Evolutionary conservation across 768 basidiomycete species (phyloP), one percentile per base, ranked within the genome.

Genomic region (Boletus patriciae): DNA sequence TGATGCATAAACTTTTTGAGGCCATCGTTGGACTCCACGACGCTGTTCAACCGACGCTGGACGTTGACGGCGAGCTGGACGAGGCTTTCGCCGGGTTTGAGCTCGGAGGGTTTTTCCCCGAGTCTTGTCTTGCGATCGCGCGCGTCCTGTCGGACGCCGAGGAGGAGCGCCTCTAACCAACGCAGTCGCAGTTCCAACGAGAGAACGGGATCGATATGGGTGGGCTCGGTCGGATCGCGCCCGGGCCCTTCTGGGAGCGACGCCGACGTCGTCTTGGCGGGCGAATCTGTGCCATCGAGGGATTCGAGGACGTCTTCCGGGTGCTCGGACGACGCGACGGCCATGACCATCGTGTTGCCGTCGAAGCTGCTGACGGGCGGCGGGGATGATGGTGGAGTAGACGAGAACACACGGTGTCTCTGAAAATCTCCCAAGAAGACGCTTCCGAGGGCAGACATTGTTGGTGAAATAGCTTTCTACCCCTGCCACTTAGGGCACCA

Each of bases 351-450:
- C n/a, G 64, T 49, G 31, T 54, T 29, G 55, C 18, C 52, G 52
- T 27, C 54, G 49, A 46, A 47, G 36, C 19, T 31, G 19, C 34
- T 25, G 45, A 19, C 11, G 41, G 75, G 74, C 4, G 74, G 77
- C 48, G 75, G 78, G 36, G 78, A 78, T 29, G 76, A 77, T 37
- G 76, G 79, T 52, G 80, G 76, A n/a, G 82, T 79, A 21, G 84
- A 81, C 38, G 82, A 82, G 13, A 88, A 70, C 41, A 86, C 72
- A 41, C 88, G 84, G 62, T 80, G 78, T 59, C 87, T 85, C 67
- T 83, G 82, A 9, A 84, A 71, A 74, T 92, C 91, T 54, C 90
- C 91, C 52, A 92, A 78, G 72, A 92, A 92, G 23, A 88, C 90
- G 65, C 87, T 89, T 48, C 90, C 89, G 52, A 92, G 80, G 61